These are phyloP conservation scores for Malus asiatica DNA, from an alignment of 306 rosid genomes.

Conservation along the genomic window DNA sequence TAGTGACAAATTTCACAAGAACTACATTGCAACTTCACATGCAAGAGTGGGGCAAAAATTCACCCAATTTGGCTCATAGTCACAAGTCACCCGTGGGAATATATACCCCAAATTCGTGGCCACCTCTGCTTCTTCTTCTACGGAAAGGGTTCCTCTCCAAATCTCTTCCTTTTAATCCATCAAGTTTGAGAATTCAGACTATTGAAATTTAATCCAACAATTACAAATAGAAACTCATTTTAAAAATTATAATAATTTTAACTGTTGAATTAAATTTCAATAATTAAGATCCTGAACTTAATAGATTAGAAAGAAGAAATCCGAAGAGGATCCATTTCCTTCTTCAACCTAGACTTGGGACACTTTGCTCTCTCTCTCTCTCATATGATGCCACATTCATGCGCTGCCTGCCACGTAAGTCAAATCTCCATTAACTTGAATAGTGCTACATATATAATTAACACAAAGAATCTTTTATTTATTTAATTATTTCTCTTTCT, in stretches of 20 bases:
- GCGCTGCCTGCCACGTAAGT: not conserved
- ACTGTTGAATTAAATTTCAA: too few relatives aligned
- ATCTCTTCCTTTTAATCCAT: too few relatives aligned
- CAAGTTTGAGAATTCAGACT: rapidly evolving
- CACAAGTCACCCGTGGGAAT: conserved; percentile 21
- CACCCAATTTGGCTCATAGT: not conserved
- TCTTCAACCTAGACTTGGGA: not conserved
- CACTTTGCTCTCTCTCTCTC: not conserved
- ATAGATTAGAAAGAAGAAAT: too few relatives aligned
- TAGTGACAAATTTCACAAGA: conserved; percentile 5
- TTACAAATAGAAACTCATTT: rapidly evolving
- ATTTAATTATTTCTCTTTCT: not conserved
- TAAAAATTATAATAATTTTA: too few relatives aligned
- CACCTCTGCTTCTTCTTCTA: not conserved
- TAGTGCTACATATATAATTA: not conserved
- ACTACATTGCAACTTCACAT: conserved; percentile 7
- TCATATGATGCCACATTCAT: not conserved
- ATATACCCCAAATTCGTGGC: not conserved
- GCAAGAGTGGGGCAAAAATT: not conserved
- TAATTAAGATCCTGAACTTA: too few relatives aligned
- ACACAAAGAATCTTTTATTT: not conserved
- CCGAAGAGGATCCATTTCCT: too few relatives aligned
- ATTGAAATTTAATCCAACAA: too few relatives aligned
- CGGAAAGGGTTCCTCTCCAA: rapidly evolving
- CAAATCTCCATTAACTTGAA: not conserved